Evolutionary conservation across 2,329 filamentous ascomycete species (phyloP), one percentile per base, ranked within the genome.

Genomic region (Plectosphaerella plurivora): DNA sequence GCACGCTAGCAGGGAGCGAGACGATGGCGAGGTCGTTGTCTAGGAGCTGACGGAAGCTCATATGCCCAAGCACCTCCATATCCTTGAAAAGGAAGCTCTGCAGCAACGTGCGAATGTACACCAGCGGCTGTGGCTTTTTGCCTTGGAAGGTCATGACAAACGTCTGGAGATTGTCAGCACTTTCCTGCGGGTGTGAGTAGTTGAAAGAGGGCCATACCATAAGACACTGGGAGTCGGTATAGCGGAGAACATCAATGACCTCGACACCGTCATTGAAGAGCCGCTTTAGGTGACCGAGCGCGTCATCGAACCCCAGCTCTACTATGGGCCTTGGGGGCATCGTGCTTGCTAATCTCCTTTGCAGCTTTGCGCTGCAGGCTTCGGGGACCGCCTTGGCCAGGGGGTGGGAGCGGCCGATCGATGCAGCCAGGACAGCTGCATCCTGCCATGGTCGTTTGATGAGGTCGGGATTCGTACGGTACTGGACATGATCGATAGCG

Each of bases 291-390:
- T 89, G 86, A 18, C 72, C 72, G 57, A 87, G 81, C 0, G 91
- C 88, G 61, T 90, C 85, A 14, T 86, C 81, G 59, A 89, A 87
- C 24, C 81, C 82, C 3, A 92, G 74, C 50, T 90, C 79, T 11
- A 97, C 89, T 60, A 97, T 93, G 0, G 93, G 92, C 9, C 93
- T 82, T 8, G 94, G 94, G 4, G 94, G 94, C 61, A 97, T 92
- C 1, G 91, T 97, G 60, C 91, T 97, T 1, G 94, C 92, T 33
- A 99, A 77, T 57, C 88, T 88, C n/a, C 92, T 82, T 65, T 99
- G 94, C 37, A 97, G 79, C 65, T 96, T 96, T 22, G 84, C 83
- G 61, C 91, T 97, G 67, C 97, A 97, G 0, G 92, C 84, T n/a
- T 86, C 84, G 0, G 85, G 79, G 0, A 95, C 83, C 1, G 82